Evolutionary conservation across 1,139 yeast species (phyloP), one percentile per base, ranked within the genome.

Genomic region (Candida dubliniensis): DNA sequence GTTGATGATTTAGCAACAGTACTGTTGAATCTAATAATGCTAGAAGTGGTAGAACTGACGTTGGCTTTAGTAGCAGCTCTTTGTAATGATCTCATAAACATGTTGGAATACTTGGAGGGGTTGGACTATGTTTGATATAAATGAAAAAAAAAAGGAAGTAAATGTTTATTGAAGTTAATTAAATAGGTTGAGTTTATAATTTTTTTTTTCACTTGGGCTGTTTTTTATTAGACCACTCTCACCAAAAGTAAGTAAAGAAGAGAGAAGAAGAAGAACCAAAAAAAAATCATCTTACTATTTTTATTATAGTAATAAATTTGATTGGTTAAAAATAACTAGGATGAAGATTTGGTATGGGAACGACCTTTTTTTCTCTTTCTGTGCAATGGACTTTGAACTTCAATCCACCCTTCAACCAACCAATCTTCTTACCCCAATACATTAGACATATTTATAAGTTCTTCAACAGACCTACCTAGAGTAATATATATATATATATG

Each of bases 51-150:
- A n/a, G 14, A n/a, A 27, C 7, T 7, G 30, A 7, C 69, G 60
- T 71, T 75, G 54, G 60, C 57, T 59, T 78, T 76, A 41, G 67
- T 55, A 48, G 76, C 74, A 54, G 67, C 57, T 66, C 74, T 71
- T 54, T 59, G 67, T 53, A 72, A 52, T 44, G 76, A 61, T 59
- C 66, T 71, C 56, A 74, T 73, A 49, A 71, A 64, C 76, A 71
- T 71, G 50, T 47, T 41, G 23, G 23, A 3, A 10, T 53, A n/a
- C 12, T 34, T 48, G 10, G 30, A 10, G 30, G 30, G 10, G 30
- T 3, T 3, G 10, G 30, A 9, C n/a, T 27, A 10, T 9, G 30
- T 27, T 27, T 27, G 23, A 18, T 4, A 27, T 27, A 27, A 27
- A 27, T 27, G 30, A 27, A 9, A 29, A 14, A 14, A 15, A 36